phyloP scores from a whole-genome alignment of 768 basidiomycete species.

The Podaxis pistillaris region DNA sequence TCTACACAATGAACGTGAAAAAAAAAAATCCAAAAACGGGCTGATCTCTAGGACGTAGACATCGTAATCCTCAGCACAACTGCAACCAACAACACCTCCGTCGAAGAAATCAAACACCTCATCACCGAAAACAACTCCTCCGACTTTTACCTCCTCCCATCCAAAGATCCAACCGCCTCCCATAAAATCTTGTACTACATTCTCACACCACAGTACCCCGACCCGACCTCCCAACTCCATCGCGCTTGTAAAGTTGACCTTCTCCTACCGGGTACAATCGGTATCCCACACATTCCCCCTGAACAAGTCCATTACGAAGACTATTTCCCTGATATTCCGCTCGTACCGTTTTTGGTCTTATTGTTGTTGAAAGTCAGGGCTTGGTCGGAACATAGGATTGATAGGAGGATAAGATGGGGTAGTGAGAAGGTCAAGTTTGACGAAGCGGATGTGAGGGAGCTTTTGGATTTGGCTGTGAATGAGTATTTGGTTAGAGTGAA shows the following conservation, averaged over 20 bases:
- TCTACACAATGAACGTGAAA: background rate
- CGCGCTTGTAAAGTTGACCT: conserved; percentile 36
- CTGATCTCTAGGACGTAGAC: conserved; percentile 40
- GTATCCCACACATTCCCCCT: conserved; percentile 29
- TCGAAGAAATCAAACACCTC: conserved; percentile 39
- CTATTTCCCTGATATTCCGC: conserved; percentile 28
- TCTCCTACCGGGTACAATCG: conserved; percentile 31
- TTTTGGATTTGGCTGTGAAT: conserved; percentile 36
- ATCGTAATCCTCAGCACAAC: conserved; percentile 37
- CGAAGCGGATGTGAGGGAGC: conserved; percentile 37
- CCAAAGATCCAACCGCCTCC: conserved; percentile 35
- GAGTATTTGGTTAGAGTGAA: conserved; percentile 21
- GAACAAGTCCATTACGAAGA: conserved; percentile 19
- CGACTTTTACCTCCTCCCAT: conserved; percentile 36
- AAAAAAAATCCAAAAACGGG: background rate
- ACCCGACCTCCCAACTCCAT: conserved; percentile 13
- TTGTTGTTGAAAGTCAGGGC: conserved; percentile 41
- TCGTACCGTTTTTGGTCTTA: conserved; percentile 36
- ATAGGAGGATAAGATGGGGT: conserved; percentile 27
- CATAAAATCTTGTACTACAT: conserved; percentile 43
- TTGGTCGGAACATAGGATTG: conserved; percentile 38
- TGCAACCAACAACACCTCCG: conserved; percentile 14
- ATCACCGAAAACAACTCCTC: conserved; percentile 26
- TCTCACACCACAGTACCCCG: conserved; percentile 12
- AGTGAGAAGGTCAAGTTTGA: conserved; percentile 38